Conservation (phyloP, 768 basidiomycete species). For the Trametopsis cervina region DNA sequence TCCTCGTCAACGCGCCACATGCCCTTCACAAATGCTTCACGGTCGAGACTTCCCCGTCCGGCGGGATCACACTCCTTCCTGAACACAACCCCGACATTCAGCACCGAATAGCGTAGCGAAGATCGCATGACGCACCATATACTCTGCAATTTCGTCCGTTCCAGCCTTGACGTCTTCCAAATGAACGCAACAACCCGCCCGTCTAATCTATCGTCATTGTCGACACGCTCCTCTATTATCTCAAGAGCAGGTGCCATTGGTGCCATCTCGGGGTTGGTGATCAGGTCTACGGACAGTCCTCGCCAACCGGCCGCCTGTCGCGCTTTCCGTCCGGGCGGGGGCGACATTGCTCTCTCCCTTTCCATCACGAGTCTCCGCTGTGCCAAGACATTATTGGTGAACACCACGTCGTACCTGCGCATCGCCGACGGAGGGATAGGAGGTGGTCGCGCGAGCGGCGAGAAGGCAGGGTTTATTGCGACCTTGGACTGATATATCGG, state of each 20-base stretch:
- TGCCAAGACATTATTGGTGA: constrained; percentile 51
- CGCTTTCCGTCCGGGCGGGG: constrained; percentile 31
- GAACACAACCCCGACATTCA: background rate
- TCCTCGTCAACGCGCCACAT: constrained; percentile 90
- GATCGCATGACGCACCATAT: constrained; percentile 66
- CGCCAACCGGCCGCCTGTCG: constrained; percentile 70
- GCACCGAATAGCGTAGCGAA: too few relatives aligned
- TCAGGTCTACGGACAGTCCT: constrained; percentile 62
- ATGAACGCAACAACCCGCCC: constrained; percentile 51
- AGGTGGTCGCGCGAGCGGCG: constrained; percentile 43
- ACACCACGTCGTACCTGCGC: constrained; percentile 61
- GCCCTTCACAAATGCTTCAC: constrained; percentile 63
- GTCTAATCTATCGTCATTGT: constrained; percentile 41
- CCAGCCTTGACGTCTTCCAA: constrained; percentile 58
- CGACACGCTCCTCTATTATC: constrained; percentile 30
- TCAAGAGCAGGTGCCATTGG: constrained; percentile 8
- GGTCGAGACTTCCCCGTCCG: constrained; percentile 48
- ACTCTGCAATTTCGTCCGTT: constrained; percentile 41
- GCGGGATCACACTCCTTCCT: constrained; percentile 69
- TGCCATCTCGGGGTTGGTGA: constrained; percentile 33
- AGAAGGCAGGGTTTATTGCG: constrained; percentile 14
- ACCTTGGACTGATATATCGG: constrained; percentile 20
- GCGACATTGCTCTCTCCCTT: constrained; percentile 10
- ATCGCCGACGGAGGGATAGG: constrained; percentile 62
- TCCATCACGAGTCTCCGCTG: constrained; percentile 28